A percentile compares a stretch with the other conserved stretches of the same genome.
Evolutionary conservation across 805 yeast genomes (phyloP).

Genomic region (Kazachstania martiniae): DNA sequence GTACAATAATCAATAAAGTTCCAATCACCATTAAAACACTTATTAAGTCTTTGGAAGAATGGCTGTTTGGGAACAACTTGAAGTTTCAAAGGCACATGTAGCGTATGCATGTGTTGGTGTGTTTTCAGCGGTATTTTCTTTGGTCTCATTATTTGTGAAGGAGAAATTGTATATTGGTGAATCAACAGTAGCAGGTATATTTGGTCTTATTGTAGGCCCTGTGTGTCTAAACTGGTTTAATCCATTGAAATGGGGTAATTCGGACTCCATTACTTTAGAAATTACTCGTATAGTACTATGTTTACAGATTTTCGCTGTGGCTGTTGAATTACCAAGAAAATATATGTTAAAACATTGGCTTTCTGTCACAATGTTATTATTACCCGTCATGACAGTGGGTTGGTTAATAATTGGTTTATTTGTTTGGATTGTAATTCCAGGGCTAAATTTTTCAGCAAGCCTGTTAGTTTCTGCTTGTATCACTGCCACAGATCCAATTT

Average conservation of each 20-base stretch:
- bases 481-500: constrained; percentile 91
- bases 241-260: constrained; percentile 77
- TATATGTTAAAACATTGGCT: constrained; percentile 80
- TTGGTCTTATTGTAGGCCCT: constrained; percentile 84
- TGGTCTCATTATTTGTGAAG: constrained; percentile 71
- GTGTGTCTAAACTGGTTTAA: constrained; percentile 74
- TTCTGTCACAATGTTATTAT: constrained; percentile 59
- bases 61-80: constrained; percentile 28
- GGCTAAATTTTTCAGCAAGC: constrained; percentile 58
- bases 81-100: constrained; percentile 55
- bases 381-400: constrained; percentile 85
- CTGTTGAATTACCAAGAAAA: constrained; percentile 84
- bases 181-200: constrained; percentile 78
- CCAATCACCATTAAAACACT: no score
- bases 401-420: constrained; percentile 79
- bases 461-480: constrained; percentile 75
- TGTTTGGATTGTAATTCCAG: constrained; percentile 68
- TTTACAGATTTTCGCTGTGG: constrained; percentile 86
- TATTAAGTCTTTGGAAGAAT: no score
- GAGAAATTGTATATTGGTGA: constrained; percentile 83
- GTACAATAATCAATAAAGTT: no score
- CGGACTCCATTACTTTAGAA: constrained; percentile 74
- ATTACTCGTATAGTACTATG: constrained; percentile 73
- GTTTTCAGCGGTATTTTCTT: constrained; percentile 68
- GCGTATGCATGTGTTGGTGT: constrained; percentile 85